Evolutionary conservation across 371 early-diverging fungal species (phyloP).

Genomic region (Rhizomucor pusillus): DNA sequence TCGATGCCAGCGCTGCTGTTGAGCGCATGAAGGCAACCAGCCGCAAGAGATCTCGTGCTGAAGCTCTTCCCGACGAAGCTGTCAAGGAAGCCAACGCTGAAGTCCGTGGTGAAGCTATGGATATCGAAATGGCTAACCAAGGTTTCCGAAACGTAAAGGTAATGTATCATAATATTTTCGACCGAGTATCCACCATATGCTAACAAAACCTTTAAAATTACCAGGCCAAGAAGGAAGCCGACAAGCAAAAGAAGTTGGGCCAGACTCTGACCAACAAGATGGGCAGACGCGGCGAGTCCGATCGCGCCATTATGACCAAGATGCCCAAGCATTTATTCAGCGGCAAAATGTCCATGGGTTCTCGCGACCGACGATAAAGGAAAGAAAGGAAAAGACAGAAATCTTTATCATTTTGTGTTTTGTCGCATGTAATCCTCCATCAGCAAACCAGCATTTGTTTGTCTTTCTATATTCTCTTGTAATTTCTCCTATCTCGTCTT

Average conservation of each 20-base stretch:
- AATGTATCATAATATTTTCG: conserved; percentile 2
- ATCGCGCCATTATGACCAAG: conserved; percentile 84
- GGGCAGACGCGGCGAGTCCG: conserved; percentile 92
- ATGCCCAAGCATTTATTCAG: conserved; percentile 98
- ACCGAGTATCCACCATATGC: too few species aligned
- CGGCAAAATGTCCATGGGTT: conserved; percentile 86
- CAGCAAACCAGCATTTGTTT: background rate
- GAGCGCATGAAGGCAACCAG: conserved; percentile 52
- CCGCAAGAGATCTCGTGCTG: conserved; percentile 66
- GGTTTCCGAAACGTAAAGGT: conserved; percentile 75
- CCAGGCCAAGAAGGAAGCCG: conserved; percentile 63
- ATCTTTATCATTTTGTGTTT: background rate
- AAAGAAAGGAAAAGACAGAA: too few species aligned
- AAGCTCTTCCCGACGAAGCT: conserved; percentile 45
- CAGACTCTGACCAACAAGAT: conserved; percentile 72
- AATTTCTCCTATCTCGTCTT: conserved; percentile 1
- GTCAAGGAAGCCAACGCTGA: conserved; percentile 52
- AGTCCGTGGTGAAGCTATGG: conserved; percentile 46
- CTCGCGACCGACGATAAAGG: conserved; percentile 80
- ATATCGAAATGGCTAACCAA: conserved; percentile 66
- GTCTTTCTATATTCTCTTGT: background rate
- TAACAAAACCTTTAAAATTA: background rate
- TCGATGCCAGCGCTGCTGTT: conserved; percentile 50
- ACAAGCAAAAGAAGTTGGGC: conserved; percentile 70
- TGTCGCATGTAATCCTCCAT: background rate